Conservation (phyloP, 371 early-diverging fungal genomes). For the Saksenaea oblongispora region DNA sequence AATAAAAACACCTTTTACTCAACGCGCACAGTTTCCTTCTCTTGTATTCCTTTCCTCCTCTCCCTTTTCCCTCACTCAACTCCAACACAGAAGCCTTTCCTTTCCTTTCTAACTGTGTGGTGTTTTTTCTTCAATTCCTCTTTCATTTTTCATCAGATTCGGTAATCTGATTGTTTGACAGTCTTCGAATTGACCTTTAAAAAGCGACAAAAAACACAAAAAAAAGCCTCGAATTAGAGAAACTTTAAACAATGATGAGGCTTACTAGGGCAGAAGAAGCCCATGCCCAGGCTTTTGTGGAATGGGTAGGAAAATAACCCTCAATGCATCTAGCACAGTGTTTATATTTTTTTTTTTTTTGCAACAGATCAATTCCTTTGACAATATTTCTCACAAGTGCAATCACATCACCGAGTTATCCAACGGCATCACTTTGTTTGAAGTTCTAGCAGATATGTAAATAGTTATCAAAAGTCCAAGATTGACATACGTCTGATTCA, state of each 20-base stretch:
- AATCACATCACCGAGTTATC: conserved; percentile 69
- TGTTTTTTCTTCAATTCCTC: background rate
- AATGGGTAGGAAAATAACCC: conserved; percentile 34
- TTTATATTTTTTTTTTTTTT: background rate
- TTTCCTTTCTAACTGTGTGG: background rate
- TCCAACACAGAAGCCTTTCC: background rate
- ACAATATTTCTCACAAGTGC: conserved; percentile 61
- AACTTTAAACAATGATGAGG: conserved; percentile 20
- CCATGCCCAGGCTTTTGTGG: conserved; percentile 35
- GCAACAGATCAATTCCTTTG: conserved; percentile 76
- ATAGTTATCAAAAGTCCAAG: conserved; percentile 6
- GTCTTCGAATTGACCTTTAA: background rate
- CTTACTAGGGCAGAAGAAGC: conserved; percentile 21
- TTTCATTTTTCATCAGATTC: background rate
- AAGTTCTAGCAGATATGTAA: conserved; percentile 86
- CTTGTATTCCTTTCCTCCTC: conserved; percentile 6
- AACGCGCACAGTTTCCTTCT: conserved; percentile 7
- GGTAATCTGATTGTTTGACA: background rate
- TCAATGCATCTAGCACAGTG: background rate
- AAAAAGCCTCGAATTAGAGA: conserved; percentile 5
- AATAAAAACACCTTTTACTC: background rate
- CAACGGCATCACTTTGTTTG: conserved; percentile 80
- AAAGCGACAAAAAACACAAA: conserved; percentile 2
- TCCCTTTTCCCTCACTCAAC: background rate
- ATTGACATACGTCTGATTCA: background rate